A percentile compares a stretch with the other conserved stretches of the same genome.
phyloP scores from a whole-genome alignment of 192 early-diverging fungal species.

The Gamsiella multidivaricata region DNA sequence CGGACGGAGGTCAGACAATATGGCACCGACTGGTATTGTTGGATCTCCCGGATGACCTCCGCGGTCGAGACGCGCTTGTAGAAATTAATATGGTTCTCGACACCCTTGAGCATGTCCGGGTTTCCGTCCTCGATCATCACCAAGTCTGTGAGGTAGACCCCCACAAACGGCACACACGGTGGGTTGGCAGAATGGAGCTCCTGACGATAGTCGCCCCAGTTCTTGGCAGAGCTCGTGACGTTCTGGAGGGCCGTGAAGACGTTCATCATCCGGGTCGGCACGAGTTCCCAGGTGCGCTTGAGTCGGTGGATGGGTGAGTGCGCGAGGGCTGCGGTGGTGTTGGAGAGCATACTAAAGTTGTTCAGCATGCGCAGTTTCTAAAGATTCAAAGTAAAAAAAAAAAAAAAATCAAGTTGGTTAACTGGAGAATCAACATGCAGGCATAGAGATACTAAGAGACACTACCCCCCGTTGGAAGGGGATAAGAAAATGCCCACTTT shows the following conservation, averaged over 20 bases:
- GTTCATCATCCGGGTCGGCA: slow-evolving; percentile 65
- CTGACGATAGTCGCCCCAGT: slow-evolving; percentile 86
- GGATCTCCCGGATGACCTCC: slow-evolving; percentile 91
- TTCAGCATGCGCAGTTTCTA: slow-evolving; percentile 71
- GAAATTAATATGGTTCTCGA: slow-evolving; percentile 88
- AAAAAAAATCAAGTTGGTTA: neutral
- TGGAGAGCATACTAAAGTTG: slow-evolving; percentile 96
- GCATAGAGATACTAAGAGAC: neutral
- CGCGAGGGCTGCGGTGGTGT: slow-evolving; percentile 92
- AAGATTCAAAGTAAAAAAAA: neutral
- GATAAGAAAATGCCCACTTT: too few species aligned
- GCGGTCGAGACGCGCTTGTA: slow-evolving; percentile 90
- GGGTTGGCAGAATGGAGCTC: slow-evolving; percentile 86
- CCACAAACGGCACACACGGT: slow-evolving; percentile 86
- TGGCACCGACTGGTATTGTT: slow-evolving; percentile 89
- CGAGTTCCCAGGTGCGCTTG: slow-evolving; percentile 90
- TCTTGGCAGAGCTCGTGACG: slow-evolving; percentile 84
- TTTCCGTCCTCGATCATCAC: slow-evolving; percentile 97
- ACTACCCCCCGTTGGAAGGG: neutral
- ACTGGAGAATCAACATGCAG: neutral
- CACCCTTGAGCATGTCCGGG: slow-evolving; percentile 74
- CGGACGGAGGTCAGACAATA: slow-evolving; percentile 83
- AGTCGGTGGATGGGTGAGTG: slow-evolving; percentile 90
- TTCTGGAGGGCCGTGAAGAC: slow-evolving; percentile 71
- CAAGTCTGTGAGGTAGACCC: slow-evolving; percentile 88